Evolutionary conservation across 169 alveolate species (phyloP), one percentile per base, ranked within the genome.

Genomic region (Babesia bigemina): DNA sequence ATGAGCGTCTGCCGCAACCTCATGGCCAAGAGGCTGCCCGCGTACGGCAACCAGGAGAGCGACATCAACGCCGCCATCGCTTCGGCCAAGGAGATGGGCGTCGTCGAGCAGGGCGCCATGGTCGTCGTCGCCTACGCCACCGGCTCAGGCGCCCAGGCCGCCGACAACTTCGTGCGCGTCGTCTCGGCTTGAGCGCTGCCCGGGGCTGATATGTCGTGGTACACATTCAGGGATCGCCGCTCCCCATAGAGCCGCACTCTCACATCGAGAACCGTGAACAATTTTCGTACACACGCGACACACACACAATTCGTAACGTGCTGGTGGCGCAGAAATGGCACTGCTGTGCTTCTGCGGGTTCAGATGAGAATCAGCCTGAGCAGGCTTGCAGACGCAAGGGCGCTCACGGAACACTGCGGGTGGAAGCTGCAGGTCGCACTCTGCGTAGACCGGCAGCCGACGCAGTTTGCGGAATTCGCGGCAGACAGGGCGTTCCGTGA

Each of bases 1-100:
- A 78, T 96, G 92, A 93, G 91, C 62, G 92, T 94, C 52, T 90
- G 93, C 62, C 95, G 99, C 56, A 99, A 99, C n/a, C 97, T 94
- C 22, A 87, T 92, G 33, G 95, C 98, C 14, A 91, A 94, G 63
- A 92, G 95, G 85, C 92, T 97, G 49, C 95, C 96, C 55, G 89
- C 97, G 24, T 92, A 92, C 85, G 85, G 91, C 77, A 97, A 96
- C 76, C 93, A 95, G 28, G 98, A 96, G 47, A 92, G 69, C 42
- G 91, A 95, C 47, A 76, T 96, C 49, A 87, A 93, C 66, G 87
- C 87, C 62, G 98, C 97, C 13, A 73, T 95, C 24, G 91, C 92
- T 47, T 86, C 92, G 42, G 99, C 99, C 56, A 97, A 97, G 91
- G 97, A 92, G 66, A 75, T 88, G 75, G 94, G 92, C 58, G 67